phyloP scores from a whole-genome alignment of 768 basidiomycete genomes.

The Fomitopsis serialis region DNA sequence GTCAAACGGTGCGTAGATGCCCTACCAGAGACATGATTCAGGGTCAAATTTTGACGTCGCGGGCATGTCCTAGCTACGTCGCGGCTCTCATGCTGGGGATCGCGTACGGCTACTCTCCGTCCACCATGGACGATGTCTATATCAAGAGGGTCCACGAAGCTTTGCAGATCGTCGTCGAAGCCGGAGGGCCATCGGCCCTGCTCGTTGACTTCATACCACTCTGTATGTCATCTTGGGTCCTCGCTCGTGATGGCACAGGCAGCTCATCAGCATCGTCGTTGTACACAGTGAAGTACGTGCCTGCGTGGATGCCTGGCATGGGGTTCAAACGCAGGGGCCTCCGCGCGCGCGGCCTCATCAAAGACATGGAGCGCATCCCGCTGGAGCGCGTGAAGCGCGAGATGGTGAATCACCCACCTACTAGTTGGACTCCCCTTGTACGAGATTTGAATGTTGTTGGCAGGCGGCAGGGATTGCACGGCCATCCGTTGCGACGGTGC shows the following conservation, averaged over 20 bases:
- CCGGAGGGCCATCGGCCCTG: background rate
- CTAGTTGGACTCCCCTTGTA: background rate
- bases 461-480: constrained; percentile 5
- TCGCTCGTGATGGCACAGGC: too few species aligned
- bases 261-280: too few species aligned
- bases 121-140: background rate
- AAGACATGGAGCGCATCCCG: background rate
- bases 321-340: background rate
- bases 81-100: background rate
- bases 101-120: background rate
- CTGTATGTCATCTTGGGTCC: too few species aligned
- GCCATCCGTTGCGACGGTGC: constrained; percentile 4
- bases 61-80: background rate
- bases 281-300: background rate
- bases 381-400: background rate
- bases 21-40: background rate
- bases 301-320: background rate
- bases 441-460: background rate
- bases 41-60: background rate
- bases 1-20: background rate
- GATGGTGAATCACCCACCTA: background rate
- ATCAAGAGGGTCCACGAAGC: background rate
- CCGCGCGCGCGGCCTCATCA: background rate
- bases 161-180: background rate
- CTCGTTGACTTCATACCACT: background rate